A percentile compares a stretch with the other conserved stretches of the same genome.
These are phyloP conservation scores for Echinosophora koreensis DNA, from an alignment of 306 rosid species.

Conservation along the genomic window DNA sequence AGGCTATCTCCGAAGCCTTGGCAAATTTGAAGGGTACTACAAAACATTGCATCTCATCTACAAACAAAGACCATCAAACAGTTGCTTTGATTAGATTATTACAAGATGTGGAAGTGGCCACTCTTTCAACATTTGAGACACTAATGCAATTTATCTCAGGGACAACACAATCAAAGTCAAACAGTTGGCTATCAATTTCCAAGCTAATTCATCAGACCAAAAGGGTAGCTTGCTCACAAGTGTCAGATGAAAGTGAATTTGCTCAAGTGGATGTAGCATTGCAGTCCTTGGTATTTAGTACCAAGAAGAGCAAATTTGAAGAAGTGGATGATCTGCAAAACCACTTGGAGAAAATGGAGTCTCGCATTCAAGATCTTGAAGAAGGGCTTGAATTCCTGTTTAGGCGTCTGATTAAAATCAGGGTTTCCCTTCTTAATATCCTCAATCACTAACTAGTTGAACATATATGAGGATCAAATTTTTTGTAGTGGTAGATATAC, in stretches of 20 bases:
- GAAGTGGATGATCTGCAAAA: conserved; percentile 24
- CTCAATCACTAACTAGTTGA: conserved; percentile 46
- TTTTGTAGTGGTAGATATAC: conserved; percentile 36
- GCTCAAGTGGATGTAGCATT: conserved; percentile 11
- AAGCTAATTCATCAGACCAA: conserved; percentile 38
- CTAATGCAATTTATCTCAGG: conserved; percentile 44
- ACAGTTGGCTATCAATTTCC: conserved; percentile 39
- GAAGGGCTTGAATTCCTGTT: conserved; percentile 49
- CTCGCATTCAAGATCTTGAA: conserved; percentile 49
- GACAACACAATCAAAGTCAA: conserved; percentile 25
- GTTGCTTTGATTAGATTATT: conserved; percentile 17
- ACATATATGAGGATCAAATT: not conserved
- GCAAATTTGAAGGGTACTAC: conserved; percentile 32
- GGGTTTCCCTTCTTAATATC: conserved; percentile 49
- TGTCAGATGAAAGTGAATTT: conserved; percentile 41
- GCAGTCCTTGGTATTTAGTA: not conserved
- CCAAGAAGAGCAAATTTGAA: conserved; percentile 36
- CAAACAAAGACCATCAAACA: conserved; percentile 29
- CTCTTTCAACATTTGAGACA: not conserved
- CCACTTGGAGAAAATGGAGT: conserved; percentile 46
- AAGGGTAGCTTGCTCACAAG: conserved; percentile 17
- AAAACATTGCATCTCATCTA: not conserved
- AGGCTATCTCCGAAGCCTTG: conserved; percentile 42
- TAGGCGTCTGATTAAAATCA: conserved; percentile 48
- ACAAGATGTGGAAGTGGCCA: conserved; percentile 38